Conservation (phyloP, 1,139 yeast species). For the Sugiyamaella neomexicana region DNA sequence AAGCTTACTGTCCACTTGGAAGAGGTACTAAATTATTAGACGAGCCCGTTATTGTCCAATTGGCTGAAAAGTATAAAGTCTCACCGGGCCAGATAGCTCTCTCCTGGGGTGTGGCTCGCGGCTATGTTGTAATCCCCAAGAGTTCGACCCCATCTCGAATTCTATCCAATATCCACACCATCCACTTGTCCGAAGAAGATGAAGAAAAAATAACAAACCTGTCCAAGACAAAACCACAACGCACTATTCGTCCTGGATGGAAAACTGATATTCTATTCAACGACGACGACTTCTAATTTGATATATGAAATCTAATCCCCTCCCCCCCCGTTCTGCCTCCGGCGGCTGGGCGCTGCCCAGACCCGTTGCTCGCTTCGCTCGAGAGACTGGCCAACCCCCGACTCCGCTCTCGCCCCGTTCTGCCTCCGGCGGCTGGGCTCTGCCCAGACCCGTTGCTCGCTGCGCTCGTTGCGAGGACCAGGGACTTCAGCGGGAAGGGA, state of each 20-base stretch:
- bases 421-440: not conserved
- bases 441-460: not conserved
- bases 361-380: slow-evolving; percentile 1
- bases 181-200: slow-evolving; percentile 55
- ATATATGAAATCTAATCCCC: no score
- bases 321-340: no score
- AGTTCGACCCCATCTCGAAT: slow-evolving; percentile 62
- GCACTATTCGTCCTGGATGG: slow-evolving; percentile 29
- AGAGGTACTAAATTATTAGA: slow-evolving; percentile 34
- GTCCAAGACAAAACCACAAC: slow-evolving; percentile 22
- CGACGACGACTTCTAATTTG: slow-evolving; percentile 25
- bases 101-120: slow-evolving; percentile 70
- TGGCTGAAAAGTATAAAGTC: slow-evolving; percentile 56
- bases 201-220: slow-evolving; percentile 24
- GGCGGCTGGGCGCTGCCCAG: not conserved
- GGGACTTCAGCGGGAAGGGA: no score
- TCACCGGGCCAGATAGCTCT: slow-evolving; percentile 63
- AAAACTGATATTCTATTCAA: slow-evolving; percentile 28
- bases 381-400: no score
- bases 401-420: no score
- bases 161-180: slow-evolving; percentile 52
- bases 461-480: no score
- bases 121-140: slow-evolving; percentile 68
- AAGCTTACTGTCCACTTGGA: slow-evolving; percentile 73
- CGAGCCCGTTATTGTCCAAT: slow-evolving; percentile 48